Conservation (phyloP, 2,329 filamentous ascomycete species). For the Paecilomyces niveus region DNA sequence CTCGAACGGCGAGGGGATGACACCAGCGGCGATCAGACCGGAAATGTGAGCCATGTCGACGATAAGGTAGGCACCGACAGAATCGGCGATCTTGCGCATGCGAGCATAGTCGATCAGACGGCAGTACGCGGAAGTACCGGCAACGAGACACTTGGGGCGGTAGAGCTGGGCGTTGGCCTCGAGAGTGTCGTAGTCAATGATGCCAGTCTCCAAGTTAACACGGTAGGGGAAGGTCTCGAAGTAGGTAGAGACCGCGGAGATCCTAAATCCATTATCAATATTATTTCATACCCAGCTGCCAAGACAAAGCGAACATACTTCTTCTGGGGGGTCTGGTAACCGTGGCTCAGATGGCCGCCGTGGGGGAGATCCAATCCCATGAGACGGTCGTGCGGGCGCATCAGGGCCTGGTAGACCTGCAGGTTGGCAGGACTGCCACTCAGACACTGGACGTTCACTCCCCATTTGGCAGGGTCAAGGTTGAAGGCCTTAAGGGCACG, state of each 20-base stretch:
- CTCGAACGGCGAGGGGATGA: slow-evolving; percentile 81
- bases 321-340: slow-evolving; percentile 89
- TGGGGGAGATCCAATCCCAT: slow-evolving; percentile 97
- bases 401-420: slow-evolving; percentile 93
- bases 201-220: slow-evolving; percentile 78
- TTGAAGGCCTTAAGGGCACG: slow-evolving; percentile 89
- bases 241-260: slow-evolving; percentile 98
- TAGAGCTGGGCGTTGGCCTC: slow-evolving; percentile 83
- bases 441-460: slow-evolving; percentile 95
- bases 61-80: slow-evolving; percentile 84
- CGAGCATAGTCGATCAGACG: slow-evolving; percentile 90
- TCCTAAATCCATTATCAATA: slow-evolving; percentile 43
- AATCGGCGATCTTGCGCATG: slow-evolving; percentile 85
- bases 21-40: slow-evolving; percentile 83
- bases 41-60: slow-evolving; percentile 98
- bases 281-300: background rate
- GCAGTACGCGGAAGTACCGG: slow-evolving; percentile 92
- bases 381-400: slow-evolving; percentile 86
- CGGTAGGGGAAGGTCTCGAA: slow-evolving; percentile 97
- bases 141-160: slow-evolving; percentile 91
- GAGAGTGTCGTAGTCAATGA: slow-evolving; percentile 91
- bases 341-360: slow-evolving; percentile 91
- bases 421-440: slow-evolving; percentile 93
- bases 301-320: slow-evolving; percentile 49
- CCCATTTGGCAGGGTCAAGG: slow-evolving; percentile 82